phyloP scores from a whole-genome alignment of 192 early-diverging fungal genomes.

The Geranomyces variabilis region DNA sequence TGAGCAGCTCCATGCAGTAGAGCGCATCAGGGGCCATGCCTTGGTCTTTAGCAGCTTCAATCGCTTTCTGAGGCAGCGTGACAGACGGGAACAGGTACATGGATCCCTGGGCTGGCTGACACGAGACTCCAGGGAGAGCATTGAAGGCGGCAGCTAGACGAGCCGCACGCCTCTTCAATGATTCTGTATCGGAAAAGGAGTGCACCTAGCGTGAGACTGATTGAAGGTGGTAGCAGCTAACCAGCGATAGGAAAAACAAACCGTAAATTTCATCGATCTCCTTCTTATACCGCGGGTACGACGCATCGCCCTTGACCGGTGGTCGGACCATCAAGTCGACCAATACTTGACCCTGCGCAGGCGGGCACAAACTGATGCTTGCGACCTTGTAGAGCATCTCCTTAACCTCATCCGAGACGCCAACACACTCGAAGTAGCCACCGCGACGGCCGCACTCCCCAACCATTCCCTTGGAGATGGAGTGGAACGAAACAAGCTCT shows the following conservation, averaged over 20 bases:
- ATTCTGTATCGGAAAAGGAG: too few species aligned
- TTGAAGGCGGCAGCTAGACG: conserved; percentile 81
- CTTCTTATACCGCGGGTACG: conserved; percentile 70
- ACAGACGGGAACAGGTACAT: conserved; percentile 97
- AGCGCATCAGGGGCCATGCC: conserved; percentile 82
- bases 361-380: conserved; percentile 90
- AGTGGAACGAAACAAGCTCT: conserved; percentile 96
- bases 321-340: conserved; percentile 93
- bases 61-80: conserved; percentile 71
- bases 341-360: conserved; percentile 92
- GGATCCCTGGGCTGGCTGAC: conserved; percentile 85
- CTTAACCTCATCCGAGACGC: conserved; percentile 73
- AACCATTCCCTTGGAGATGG: conserved; percentile 96
- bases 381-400: conserved; percentile 93
- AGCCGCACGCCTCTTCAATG: conserved; percentile 76
- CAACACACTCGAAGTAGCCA: conserved; percentile 93
- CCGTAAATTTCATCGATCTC: conserved; percentile 77
- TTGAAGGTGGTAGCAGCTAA: too few species aligned
- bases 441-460: conserved; percentile 98
- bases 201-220: too few species aligned
- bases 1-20: conserved; percentile 90
- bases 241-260: conserved; percentile 1
- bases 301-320: conserved; percentile 77
- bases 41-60: conserved; percentile 72
- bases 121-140: conserved; percentile 77